Percentiles rank a stretch among this genome's conserved stretches.
Evolutionary conservation across 148 eudicot genomes (phyloP).

Genomic region (Mesembryanthemum crystallinum): DNA sequence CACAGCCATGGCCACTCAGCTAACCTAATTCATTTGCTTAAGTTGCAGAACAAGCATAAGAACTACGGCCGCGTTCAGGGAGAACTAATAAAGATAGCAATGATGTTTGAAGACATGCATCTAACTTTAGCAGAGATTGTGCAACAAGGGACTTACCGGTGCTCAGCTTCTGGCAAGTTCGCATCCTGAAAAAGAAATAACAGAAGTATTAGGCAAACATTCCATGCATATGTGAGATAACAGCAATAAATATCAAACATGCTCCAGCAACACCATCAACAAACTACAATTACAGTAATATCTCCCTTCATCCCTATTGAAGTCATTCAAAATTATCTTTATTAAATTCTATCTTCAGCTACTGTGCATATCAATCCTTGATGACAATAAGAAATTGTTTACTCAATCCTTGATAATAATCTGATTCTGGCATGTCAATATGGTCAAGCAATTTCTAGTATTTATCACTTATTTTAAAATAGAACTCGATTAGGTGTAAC

Average conservation of each 20-base stretch:
- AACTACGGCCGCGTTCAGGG: not conserved
- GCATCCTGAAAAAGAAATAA: constrained; percentile 44
- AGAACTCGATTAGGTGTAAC: not conserved
- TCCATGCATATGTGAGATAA: too few species aligned
- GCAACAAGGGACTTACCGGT: constrained; percentile 50
- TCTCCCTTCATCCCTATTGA: not conserved
- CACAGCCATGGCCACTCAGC: too few species aligned
- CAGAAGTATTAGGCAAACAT: not conserved
- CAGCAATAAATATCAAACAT: not conserved
- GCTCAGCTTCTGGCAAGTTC: constrained; percentile 49
- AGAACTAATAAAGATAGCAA: not conserved
- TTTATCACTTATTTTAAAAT: not conserved
- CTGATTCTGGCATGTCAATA: too few species aligned
- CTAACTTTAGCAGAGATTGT: constrained; percentile 10
- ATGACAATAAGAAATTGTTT: not conserved
- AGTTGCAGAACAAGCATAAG: not conserved
- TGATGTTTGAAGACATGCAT: constrained; percentile 1
- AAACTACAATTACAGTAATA: not conserved
- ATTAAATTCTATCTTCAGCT: not conserved
- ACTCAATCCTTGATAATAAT: too few species aligned
- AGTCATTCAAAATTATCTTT: not conserved
- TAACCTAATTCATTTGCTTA: not conserved
- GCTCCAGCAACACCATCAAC: not conserved
- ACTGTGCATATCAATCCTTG: not conserved
- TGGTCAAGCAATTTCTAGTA: not conserved